A percentile compares a stretch with the other conserved stretches of the same genome.
These are phyloP conservation scores for Cladosporium sp. DNA, from an alignment of 2,329 filamentous ascomycete genomes.

Conservation along the genomic window DNA sequence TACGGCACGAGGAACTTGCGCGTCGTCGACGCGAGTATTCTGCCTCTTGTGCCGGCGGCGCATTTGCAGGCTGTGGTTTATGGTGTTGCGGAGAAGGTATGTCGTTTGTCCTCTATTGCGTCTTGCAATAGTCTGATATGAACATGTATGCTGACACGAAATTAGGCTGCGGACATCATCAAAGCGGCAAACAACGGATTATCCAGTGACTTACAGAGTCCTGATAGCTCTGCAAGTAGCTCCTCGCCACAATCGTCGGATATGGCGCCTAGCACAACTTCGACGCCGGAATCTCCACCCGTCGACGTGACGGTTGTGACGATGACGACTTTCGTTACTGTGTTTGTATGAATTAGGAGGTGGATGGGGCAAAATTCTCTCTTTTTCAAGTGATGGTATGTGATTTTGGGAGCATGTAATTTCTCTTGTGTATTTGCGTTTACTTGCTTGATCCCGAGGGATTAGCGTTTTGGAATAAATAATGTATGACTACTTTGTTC, in stretches of 20 bases:
- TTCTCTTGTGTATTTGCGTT: too few relatives aligned
- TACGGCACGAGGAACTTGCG: slow-evolving; percentile 43
- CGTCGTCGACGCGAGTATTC: slow-evolving; percentile 43
- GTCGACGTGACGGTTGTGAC: neutral
- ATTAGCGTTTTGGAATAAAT: too few relatives aligned
- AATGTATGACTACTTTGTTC: too few relatives aligned
- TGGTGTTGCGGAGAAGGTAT: slow-evolving; percentile 37
- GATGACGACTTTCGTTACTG: slow-evolving; percentile 12
- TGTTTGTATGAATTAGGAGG: slow-evolving; percentile 6
- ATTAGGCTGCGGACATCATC: slow-evolving; percentile 45
- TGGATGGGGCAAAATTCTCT: too few relatives aligned
- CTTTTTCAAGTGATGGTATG: too few relatives aligned
- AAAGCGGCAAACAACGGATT: slow-evolving; percentile 25
- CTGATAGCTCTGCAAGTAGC: neutral
- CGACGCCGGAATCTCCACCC: neutral
- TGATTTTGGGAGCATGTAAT: too few relatives aligned
- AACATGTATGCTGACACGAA: neutral
- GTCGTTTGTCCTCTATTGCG: neutral
- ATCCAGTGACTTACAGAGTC: neutral
- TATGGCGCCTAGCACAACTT: neutral
- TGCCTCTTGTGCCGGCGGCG: slow-evolving; percentile 41
- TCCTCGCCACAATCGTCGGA: neutral
- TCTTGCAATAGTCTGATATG: neutral
- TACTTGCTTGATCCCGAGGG: too few relatives aligned
- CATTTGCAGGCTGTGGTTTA: slow-evolving; percentile 31